phyloP scores from a whole-genome alignment of 2,329 filamentous ascomycete species.

The Emmonsia crescens region DNA sequence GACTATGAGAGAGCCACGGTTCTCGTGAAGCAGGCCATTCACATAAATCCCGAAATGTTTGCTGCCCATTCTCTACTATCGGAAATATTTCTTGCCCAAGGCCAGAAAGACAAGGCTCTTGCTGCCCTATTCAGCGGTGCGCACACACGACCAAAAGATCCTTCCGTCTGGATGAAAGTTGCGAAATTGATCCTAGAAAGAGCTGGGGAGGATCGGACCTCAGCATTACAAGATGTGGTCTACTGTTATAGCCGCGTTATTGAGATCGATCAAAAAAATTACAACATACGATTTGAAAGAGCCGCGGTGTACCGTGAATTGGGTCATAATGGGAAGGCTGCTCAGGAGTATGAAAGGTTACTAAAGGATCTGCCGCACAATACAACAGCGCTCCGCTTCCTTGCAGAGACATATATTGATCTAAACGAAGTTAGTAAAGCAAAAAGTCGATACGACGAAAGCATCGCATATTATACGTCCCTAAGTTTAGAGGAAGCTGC shows the following conservation, averaged over 20 bases:
- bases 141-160: conserved; percentile 44
- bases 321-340: conserved; percentile 37
- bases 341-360: conserved; percentile 44
- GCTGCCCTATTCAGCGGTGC: conserved; percentile 48
- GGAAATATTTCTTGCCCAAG: conserved; percentile 46
- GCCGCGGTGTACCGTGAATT: conserved; percentile 46
- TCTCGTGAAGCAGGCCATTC: conserved; percentile 39
- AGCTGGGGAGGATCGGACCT: conserved; percentile 35
- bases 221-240: conserved; percentile 37
- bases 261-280: conserved; percentile 41
- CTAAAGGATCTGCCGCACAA: conserved; percentile 45
- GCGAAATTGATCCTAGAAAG: conserved; percentile 44
- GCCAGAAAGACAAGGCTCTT: conserved; percentile 46
- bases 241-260: conserved; percentile 47
- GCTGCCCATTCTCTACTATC: conserved; percentile 50
- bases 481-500: conserved; percentile 34
- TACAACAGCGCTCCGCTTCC: conserved; percentile 42
- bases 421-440: conserved; percentile 40
- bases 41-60: conserved; percentile 52
- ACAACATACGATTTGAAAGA: conserved; percentile 44
- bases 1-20: conserved; percentile 36
- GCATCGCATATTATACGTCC: conserved; percentile 40
- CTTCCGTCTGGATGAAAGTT: conserved; percentile 47
- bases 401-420: conserved; percentile 48
- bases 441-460: conserved; percentile 41